Percentiles rank a stretch among this genome's conserved stretches.
Conservation (phyloP, 495 filamentous ascomycete species). For the Recurvomyces mirabilis region DNA sequence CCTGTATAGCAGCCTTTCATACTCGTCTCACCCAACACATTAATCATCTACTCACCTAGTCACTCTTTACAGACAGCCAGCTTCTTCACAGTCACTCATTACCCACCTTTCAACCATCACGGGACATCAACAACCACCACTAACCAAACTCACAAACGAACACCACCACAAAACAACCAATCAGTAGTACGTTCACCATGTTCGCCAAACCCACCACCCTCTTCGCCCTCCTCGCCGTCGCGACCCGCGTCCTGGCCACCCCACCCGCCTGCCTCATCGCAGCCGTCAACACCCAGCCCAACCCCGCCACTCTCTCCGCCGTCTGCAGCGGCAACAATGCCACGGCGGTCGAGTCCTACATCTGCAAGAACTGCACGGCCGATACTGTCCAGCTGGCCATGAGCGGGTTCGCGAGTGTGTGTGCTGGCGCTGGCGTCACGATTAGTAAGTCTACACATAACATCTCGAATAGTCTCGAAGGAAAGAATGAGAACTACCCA, state of each 20-base stretch:
- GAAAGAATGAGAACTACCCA: no score
- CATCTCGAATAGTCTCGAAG: not conserved
- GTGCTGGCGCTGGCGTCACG: slow-evolving; percentile 23
- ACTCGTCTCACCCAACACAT: not conserved
- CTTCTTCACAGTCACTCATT: not conserved
- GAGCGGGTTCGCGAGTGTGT: slow-evolving; percentile 24
- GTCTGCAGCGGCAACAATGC: slow-evolving; percentile 26
- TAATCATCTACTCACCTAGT: not conserved
- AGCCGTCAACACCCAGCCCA: slow-evolving; percentile 31
- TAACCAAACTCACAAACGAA: not conserved
- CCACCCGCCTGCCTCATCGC: slow-evolving; percentile 34
- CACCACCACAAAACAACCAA: not conserved
- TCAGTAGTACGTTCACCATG: not conserved
- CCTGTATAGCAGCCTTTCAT: no score
- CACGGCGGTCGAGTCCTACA: slow-evolving; percentile 17
- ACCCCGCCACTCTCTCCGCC: slow-evolving; percentile 27
- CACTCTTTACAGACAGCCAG: not conserved
- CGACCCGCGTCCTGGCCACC: slow-evolving; percentile 26
- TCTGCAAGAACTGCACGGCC: slow-evolving; percentile 24
- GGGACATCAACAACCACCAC: not conserved
- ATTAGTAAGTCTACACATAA: slow-evolving; percentile 22
- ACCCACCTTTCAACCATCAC: not conserved
- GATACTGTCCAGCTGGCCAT: slow-evolving; percentile 19
- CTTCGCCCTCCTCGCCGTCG: slow-evolving; percentile 5
- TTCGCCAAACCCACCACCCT: slow-evolving; percentile 2